Base-by-base conservation (phyloP, 2,329 filamentous ascomycete genomes). In the Aspergillus awamori region DNA sequence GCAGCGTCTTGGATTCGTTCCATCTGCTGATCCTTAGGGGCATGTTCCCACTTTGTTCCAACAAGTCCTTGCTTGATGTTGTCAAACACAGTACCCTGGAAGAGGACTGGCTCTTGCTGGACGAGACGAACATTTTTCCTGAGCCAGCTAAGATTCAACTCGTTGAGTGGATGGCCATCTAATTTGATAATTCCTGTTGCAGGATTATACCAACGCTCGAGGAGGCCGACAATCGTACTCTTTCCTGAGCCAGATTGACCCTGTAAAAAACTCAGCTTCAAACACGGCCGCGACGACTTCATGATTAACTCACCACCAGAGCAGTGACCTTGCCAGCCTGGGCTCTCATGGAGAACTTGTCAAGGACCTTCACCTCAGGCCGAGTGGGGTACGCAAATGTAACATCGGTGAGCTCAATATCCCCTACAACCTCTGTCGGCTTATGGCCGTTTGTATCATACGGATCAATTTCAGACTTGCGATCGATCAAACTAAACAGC, bases 31-130 rank as follows among this genome's bases (percentile, higher is more conserved):
- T 53, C 51, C 38, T 24, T 66, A 63, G 28, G 43, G 47, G 57
- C 47, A 54, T 53, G 8, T 11, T 47, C 36, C 13, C 43, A 59
- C 57, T 79, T 78, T 15, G 83, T 85, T 54, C 84, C 65, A 72
- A 79, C 72, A 3, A 84, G 72, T 2, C 82, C 82, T 41, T 79
- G 71, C 1, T 77, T 78, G 53, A 97, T 95, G 74, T 96, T 96
- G 48, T 90, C 85, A 71, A 84, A 92, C 66, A 97, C 93, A 0
- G 90, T 91, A 0, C 89, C 92, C 55, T 87, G 87, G 72, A 97
- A 96, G 0, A 97, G 82, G 0, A 90, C 88, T 1, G 93, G 92
- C 71, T 97, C 93, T 72, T 97, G 66, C 55, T 73, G 68, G 2
- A 69, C 67, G 38, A 69, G 63, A 1, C 67, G 51, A 10, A 69